These are phyloP conservation scores for Erodium moschatum DNA, from an alignment of 441 rosid species.

Conservation along the genomic window DNA sequence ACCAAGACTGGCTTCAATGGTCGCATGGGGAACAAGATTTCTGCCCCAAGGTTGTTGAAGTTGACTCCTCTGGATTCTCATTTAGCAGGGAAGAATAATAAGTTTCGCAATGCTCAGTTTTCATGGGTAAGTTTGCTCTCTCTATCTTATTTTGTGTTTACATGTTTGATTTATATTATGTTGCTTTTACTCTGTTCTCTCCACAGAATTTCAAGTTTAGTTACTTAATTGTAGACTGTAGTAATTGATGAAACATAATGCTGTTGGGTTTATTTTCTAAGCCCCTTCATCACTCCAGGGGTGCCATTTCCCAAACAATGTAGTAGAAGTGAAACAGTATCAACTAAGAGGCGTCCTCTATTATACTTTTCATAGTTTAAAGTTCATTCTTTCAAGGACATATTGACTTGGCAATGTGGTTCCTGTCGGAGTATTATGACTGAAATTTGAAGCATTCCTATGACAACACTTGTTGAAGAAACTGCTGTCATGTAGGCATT, in stretches of 20 bases:
- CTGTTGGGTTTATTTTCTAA: neutral
- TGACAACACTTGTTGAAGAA: neutral
- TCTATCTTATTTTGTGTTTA: conserved; percentile 2
- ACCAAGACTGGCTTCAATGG: conserved; percentile 80
- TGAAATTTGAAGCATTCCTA: neutral
- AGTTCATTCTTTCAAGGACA: neutral
- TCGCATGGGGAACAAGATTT: conserved; percentile 89
- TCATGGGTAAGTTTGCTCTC: conserved; percentile 61
- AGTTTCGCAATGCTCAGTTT: conserved; percentile 81
- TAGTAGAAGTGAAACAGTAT: neutral
- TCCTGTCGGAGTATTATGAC: neutral
- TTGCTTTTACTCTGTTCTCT: neutral
- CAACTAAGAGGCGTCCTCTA: neutral
- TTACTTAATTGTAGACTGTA: neutral
- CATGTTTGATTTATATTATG: too few relatives aligned
- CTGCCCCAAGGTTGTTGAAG: conserved; percentile 88
- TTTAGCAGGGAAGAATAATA: conserved; percentile 67
- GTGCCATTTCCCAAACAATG: neutral
- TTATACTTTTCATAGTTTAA: neutral
- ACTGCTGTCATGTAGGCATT: neutral
- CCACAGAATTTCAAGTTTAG: neutral
- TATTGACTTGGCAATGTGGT: neutral
- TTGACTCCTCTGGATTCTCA: conserved; percentile 78
- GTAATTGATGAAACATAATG: neutral
- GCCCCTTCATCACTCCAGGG: too few relatives aligned